phyloP scores from a whole-genome alignment of 305 asterid species.

The Rubia peregrina region DNA sequence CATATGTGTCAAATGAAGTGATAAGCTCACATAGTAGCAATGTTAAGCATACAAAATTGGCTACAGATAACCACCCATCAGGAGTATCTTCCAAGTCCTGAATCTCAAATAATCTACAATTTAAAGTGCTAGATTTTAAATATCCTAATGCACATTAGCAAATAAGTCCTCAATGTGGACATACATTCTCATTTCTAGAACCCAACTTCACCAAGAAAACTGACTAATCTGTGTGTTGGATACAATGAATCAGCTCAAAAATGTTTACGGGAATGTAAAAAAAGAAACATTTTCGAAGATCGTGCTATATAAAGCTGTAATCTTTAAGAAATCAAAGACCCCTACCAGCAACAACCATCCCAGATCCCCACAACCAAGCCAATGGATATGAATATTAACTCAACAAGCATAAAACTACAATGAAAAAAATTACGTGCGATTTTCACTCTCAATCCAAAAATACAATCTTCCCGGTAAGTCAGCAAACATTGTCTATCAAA shows the following conservation, averaged over 20 bases:
- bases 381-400: neutral
- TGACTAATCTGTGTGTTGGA: neutral
- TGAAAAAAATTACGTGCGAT: neutral
- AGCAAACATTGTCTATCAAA: neutral
- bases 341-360: neutral
- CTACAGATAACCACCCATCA: neutral
- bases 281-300: neutral
- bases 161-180: neutral
- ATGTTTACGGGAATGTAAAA: neutral
- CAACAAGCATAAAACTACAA: neutral
- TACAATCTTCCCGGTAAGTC: neutral
- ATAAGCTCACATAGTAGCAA: neutral
- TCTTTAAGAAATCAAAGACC: neutral
- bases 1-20: neutral
- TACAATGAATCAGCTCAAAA: conserved; percentile 1
- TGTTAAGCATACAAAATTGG: neutral
- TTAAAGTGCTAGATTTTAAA: neutral
- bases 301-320: neutral
- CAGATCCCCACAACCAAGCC: neutral
- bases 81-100: neutral
- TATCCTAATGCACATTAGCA: neutral
- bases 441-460: neutral
- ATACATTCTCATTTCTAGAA: neutral
- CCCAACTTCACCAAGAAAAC: neutral
- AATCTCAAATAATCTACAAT: neutral